Evolutionary conservation across 2,329 filamentous ascomycete genomes (phyloP).

Genomic region (Bipolaris sorokiniana): DNA sequence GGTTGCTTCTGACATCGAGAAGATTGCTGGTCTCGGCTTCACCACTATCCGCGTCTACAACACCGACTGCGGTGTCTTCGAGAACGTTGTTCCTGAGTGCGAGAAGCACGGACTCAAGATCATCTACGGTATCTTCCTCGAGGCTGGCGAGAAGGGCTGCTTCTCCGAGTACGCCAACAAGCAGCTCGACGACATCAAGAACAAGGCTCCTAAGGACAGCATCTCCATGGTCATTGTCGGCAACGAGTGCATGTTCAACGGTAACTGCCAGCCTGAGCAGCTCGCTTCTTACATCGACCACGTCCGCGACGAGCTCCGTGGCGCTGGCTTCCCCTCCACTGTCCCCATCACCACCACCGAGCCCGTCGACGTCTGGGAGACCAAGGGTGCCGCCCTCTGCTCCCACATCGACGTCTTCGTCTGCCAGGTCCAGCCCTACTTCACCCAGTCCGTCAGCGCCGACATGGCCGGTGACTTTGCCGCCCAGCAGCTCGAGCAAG

Average conservation of each 20-base stretch:
- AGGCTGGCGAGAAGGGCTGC: conserved; percentile 56
- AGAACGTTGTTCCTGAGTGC: conserved; percentile 74
- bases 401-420: conserved; percentile 75
- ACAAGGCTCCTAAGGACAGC: conserved; percentile 71
- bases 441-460: conserved; percentile 74
- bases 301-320: conserved; percentile 67
- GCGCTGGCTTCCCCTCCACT: conserved; percentile 72
- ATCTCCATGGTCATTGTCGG: conserved; percentile 84
- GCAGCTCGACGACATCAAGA: conserved; percentile 76
- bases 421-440: conserved; percentile 93
- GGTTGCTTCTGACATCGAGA: conserved; percentile 51
- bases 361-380: conserved; percentile 77
- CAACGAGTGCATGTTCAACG: conserved; percentile 88
- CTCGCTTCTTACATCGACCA: conserved; percentile 74
- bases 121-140: conserved; percentile 88
- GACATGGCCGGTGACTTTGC: conserved; percentile 77
- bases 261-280: conserved; percentile 66
- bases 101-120: conserved; percentile 72
- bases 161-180: conserved; percentile 64
- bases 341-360: conserved; percentile 78
- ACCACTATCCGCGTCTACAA: conserved; percentile 82
- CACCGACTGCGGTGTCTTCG: conserved; percentile 84
- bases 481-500: conserved; percentile 71
- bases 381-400: conserved; percentile 69
- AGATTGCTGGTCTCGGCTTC: conserved; percentile 59